Evolutionary conservation across 2,329 filamentous ascomycete species (phyloP), one percentile per base, ranked within the genome.

Genomic region (Trichoderma brevicompactum): DNA sequence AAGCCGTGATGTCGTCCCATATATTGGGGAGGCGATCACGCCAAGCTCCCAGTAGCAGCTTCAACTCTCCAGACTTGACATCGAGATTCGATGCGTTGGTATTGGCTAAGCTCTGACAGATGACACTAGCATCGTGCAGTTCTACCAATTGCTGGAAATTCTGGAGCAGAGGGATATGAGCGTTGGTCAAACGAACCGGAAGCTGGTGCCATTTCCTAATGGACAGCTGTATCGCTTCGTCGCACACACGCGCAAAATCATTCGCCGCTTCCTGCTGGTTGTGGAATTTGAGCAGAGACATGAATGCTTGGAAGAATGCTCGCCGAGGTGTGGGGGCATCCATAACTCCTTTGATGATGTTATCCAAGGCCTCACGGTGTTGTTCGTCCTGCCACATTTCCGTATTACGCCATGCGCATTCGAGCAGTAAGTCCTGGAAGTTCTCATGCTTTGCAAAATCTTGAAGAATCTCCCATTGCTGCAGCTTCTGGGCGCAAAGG

Each of bases 361-460:
- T 90, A 72, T 98, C 94, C 43, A 99, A 83, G 72, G 94, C 92
- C 69, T 98, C 94, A 36, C 94, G 89, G 71, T 94, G 92, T 68
- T 93, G 91, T 53, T 89, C 84, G 48, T 89, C 92, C 73, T 92
- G 90, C 95, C 96, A 99, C 78, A 94, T 94, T 68, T 99, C 96
- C 65, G 94, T 91, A 71, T 94, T 92, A 68, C 95, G 89, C 95
- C 95, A 99, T 15, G 92, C 94, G 67, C 95, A 93, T 78, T 99
- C 95, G 12, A 99, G 82, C 41, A 97, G 88, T 58, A 99, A 86
- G 75, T 99, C 95, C 74, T 97, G 96, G 79, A 97, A 91, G 74
- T 99, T 99, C 75, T 99, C 96, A 73, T 99, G 95, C 78, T 99
- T 99, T 4, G 95, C 94, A 74, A 98, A 98, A 72, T 99, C 96